Base-by-base conservation (phyloP, 2,329 filamentous ascomycete species). In the Ceratocystis destructans region DNA sequence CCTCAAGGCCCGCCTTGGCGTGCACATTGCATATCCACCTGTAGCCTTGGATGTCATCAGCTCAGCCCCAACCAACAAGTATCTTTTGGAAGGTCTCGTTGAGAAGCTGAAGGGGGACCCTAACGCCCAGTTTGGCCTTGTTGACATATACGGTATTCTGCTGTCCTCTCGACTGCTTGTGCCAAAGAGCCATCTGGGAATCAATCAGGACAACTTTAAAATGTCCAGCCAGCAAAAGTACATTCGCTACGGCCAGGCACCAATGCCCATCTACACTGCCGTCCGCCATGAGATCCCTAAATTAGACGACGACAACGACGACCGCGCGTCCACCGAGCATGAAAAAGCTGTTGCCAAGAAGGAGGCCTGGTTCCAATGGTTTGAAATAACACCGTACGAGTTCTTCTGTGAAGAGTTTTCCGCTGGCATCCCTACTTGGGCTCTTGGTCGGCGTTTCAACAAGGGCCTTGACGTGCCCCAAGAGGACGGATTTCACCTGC, bases 321-420 rank as follows among this genome's bases (percentile, higher is more conserved):
- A 69, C 25, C 63, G 62, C 7, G 57, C 66, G 45, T 61, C 66
- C 15, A 68, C 79, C 0, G 80, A 86, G 68, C 75, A 76, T 22
- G 79, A 77, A 0, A 82, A 84, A 70, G 77, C 79, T 69, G 74
- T 77, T 63, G 78, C 82, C 10, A 67, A 69, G 72, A 80, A 81
- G 68, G 88, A 95, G 72, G 82, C 90, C 1, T 97, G 92, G 89
- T 99, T 97, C 71, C 93, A 99, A 72, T 97, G 94, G 93, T 96
- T 94, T 71, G 94, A 99, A 72, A 88, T 93, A 71, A 95, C 90
- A 0, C 93, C 93, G 0, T 96, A 95, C 72, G 93, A 97, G 74
- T 87, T 96, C 73, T 96, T 94, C 75, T 96, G 91, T 71, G 93
- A 97, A 75, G 93, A 96, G 72, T 86, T 96, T 63, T 82, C 83